phyloP scores from a whole-genome alignment of 805 yeast species.

The Starmerella scarabaei region DNA sequence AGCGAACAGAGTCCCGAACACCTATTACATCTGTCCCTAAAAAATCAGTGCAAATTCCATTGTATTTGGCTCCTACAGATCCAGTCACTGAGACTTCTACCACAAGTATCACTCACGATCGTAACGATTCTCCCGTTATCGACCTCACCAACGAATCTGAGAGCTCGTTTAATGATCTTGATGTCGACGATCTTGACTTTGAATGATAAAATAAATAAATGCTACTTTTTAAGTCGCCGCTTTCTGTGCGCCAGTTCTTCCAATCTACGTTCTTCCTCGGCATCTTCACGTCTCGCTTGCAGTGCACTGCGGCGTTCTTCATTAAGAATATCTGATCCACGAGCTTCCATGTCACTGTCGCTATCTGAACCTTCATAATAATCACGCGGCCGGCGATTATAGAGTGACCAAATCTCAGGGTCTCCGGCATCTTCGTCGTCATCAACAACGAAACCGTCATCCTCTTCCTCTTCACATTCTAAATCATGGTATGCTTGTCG shows the following conservation, averaged over 20 bases:
- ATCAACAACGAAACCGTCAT: constrained; percentile 47
- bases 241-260: constrained; percentile 31
- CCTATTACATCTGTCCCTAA: too few species aligned
- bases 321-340: constrained; percentile 73
- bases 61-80: too few species aligned
- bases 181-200: not conserved
- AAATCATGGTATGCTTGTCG: constrained; percentile 11
- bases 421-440: constrained; percentile 33
- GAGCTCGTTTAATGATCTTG: not conserved
- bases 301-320: constrained; percentile 64
- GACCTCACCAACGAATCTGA: too few species aligned
- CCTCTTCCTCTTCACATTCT: constrained; percentile 35
- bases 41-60: too few species aligned
- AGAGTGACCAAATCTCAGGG: constrained; percentile 82
- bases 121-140: too few species aligned
- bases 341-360: constrained; percentile 79
- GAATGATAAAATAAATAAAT: constrained; percentile 1
- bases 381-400: constrained; percentile 41
- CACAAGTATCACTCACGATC: too few species aligned
- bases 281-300: constrained; percentile 65
- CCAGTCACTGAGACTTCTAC: too few species aligned
- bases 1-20: too few species aligned
- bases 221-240: constrained; percentile 1
- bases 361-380: constrained; percentile 37
- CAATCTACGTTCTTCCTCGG: constrained; percentile 41